Evolutionary conservation across 148 eudicot species (phyloP).

Genomic region (Rhododendron mucronatum): DNA sequence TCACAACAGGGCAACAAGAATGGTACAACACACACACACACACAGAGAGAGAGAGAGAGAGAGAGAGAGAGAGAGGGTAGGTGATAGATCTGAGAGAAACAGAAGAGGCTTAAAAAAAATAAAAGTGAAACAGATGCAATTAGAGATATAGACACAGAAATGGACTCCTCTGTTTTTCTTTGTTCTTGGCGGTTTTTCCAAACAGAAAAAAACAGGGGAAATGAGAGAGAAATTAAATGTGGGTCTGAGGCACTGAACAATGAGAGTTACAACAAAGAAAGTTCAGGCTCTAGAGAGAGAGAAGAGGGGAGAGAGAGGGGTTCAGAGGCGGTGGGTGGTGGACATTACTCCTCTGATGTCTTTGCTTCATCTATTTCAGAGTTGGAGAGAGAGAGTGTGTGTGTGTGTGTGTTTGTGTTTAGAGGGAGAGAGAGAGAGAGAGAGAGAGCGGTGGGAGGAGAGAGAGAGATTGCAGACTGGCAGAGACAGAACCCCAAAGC

Average conservation of each 20-base stretch:
- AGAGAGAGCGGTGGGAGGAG: slow-evolving; percentile 10
- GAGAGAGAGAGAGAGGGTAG: background rate
- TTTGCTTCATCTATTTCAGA: slow-evolving; percentile 67
- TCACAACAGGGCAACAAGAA: slow-evolving; percentile 8
- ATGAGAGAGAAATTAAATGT: slow-evolving; percentile 19
- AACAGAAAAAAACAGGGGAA: background rate
- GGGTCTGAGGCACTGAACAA: slow-evolving; percentile 13
- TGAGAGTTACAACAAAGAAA: slow-evolving; percentile 1
- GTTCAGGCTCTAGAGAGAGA: background rate
- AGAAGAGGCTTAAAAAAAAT: background rate
- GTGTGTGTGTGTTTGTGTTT: background rate
- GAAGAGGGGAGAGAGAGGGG: slow-evolving; percentile 13
- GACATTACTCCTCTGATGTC: slow-evolving; percentile 50
- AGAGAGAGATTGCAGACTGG: background rate
- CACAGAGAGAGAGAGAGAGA: background rate
- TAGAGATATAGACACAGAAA: background rate
- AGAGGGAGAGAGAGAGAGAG: slow-evolving; percentile 15
- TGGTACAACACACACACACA: background rate
- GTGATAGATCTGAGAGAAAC: slow-evolving; percentile 37
- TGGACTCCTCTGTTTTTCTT: background rate
- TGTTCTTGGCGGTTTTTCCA: background rate
- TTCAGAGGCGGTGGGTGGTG: slow-evolving; percentile 61
- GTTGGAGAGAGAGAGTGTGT: slow-evolving; percentile 24
- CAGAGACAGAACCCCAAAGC: slow-evolving; percentile 11
- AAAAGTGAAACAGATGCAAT: slow-evolving; percentile 1